A percentile compares a stretch with the other conserved stretches of the same genome.
Conservation (phyloP, 805 yeast genomes). For the Lipomyces anomalus region DNA sequence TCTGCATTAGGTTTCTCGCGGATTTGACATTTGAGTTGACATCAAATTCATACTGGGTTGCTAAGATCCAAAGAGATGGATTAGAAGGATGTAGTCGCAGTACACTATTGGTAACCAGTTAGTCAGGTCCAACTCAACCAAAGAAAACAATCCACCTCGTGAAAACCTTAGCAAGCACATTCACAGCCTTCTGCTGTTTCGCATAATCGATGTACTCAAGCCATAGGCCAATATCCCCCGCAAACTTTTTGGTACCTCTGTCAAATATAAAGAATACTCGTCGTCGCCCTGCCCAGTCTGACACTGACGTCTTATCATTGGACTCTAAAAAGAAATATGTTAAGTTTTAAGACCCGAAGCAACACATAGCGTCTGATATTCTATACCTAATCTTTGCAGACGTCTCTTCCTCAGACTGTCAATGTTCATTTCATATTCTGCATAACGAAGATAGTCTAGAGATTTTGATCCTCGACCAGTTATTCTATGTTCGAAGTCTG, state of each 20-base stretch:
- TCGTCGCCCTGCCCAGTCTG: conserved; percentile 83
- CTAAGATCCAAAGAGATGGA: conserved; percentile 86
- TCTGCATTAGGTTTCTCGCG: conserved; percentile 79
- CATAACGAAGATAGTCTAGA: conserved; percentile 70
- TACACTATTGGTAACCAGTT: conserved; percentile 45
- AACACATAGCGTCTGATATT: conserved; percentile 42
- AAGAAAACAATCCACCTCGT: neutral
- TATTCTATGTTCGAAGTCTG: conserved; percentile 90
- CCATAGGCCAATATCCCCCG: conserved; percentile 77
- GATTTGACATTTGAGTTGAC: conserved; percentile 82
- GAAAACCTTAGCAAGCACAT: conserved; percentile 49
- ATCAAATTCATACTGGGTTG: conserved; percentile 91
- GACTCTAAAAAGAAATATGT: conserved; percentile 2
- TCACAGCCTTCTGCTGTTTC: conserved; percentile 30
- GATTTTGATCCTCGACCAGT: conserved; percentile 76
- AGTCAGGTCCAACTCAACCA: too few relatives aligned
- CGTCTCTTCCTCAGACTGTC: conserved; percentile 75
- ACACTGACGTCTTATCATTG: conserved; percentile 40
- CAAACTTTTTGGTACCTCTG: conserved; percentile 73
- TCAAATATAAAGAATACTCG: conserved; percentile 78
- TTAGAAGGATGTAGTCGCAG: conserved; percentile 87
- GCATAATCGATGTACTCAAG: conserved; percentile 59
- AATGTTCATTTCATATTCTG: conserved; percentile 71
- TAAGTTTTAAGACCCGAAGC: neutral
- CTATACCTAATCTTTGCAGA: conserved; percentile 51